phyloP scores from a whole-genome alignment of 495 filamentous ascomycete species.

The Barbatosphaeria neglecta region DNA sequence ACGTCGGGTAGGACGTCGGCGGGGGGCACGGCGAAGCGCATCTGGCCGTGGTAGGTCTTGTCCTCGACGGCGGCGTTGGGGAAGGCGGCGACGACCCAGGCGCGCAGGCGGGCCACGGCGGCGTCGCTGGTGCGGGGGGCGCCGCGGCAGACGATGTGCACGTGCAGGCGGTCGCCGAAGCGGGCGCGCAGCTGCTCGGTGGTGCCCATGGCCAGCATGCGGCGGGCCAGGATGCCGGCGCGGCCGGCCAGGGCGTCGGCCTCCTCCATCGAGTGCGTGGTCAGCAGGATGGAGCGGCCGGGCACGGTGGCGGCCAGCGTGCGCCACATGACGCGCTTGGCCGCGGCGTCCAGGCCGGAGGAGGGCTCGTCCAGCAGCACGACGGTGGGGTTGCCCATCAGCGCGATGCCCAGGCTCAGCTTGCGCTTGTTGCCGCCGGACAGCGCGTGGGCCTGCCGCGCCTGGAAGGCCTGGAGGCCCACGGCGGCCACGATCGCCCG shows the following conservation, averaged over 20 bases:
- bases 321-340: constrained; percentile 67
- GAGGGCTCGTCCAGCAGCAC: constrained; percentile 61
- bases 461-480: constrained; percentile 45
- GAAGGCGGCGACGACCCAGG: constrained; percentile 49
- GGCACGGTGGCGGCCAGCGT: constrained; percentile 46
- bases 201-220: constrained; percentile 60
- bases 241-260: constrained; percentile 60
- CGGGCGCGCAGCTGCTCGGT: constrained; percentile 44
- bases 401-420: constrained; percentile 59
- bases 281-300: constrained; percentile 53
- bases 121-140: constrained; percentile 56
- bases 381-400: constrained; percentile 66
- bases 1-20: constrained; percentile 6
- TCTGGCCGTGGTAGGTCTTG: constrained; percentile 68
- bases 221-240: constrained; percentile 58
- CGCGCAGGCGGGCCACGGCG: constrained; percentile 52
- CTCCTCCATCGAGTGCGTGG: constrained; percentile 76
- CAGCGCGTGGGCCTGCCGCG: constrained; percentile 52
- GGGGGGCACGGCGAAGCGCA: constrained; percentile 62
- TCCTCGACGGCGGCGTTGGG: constrained; percentile 52
- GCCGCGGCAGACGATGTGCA: constrained; percentile 60
- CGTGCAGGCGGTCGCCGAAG: constrained; percentile 51
- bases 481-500: constrained; percentile 45
- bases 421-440: constrained; percentile 69
- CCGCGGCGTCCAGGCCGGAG: constrained; percentile 59